A percentile compares a stretch with the other conserved stretches of the same genome.
Evolutionary conservation across 2,329 filamentous ascomycete genomes (phyloP).

Genomic region (Venturiaceae sp.): DNA sequence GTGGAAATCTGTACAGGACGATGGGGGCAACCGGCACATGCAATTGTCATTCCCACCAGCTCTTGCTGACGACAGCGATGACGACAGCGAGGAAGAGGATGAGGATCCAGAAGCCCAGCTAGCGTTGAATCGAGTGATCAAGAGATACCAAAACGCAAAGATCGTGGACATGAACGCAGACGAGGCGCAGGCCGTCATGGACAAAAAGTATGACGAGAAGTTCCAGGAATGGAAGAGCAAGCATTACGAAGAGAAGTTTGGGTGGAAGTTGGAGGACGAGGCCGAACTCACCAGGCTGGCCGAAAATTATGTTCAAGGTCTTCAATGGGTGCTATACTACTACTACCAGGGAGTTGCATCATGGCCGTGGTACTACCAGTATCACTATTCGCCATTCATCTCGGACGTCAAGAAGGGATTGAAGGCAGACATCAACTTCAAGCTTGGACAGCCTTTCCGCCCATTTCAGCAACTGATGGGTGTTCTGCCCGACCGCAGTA

Average conservation of each 20-base stretch:
- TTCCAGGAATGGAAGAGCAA: slow-evolving; percentile 90
- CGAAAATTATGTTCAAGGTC: slow-evolving; percentile 93
- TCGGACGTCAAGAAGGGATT: slow-evolving; percentile 81
- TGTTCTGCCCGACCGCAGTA: slow-evolving; percentile 92
- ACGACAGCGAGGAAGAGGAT: slow-evolving; percentile 53
- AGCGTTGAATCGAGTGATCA: slow-evolving; percentile 76
- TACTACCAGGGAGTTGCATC: slow-evolving; percentile 96
- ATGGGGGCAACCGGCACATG: slow-evolving; percentile 56
- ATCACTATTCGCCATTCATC: slow-evolving; percentile 96
- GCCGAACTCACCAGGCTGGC: slow-evolving; percentile 72
- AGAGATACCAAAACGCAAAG: slow-evolving; percentile 82
- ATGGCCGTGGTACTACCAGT: slow-evolving; percentile 97
- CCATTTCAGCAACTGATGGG: slow-evolving; percentile 98
- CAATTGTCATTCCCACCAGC: slow-evolving; percentile 51
- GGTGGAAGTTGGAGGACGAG: slow-evolving; percentile 74
- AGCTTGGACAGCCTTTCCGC: slow-evolving; percentile 86
- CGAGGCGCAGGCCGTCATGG: slow-evolving; percentile 68
- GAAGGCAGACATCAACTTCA: slow-evolving; percentile 80
- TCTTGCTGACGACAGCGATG: slow-evolving; percentile 27
- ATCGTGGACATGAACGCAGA: slow-evolving; percentile 71
- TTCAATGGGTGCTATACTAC: slow-evolving; percentile 98
- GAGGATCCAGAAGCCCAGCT: slow-evolving; percentile 78
- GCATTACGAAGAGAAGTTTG: slow-evolving; percentile 87
- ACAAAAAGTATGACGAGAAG: slow-evolving; percentile 81
- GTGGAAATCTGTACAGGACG: slow-evolving; percentile 55